Base-by-base conservation (phyloP, 2,329 filamentous ascomycete species). In the Coniochaeta prunicola region DNA sequence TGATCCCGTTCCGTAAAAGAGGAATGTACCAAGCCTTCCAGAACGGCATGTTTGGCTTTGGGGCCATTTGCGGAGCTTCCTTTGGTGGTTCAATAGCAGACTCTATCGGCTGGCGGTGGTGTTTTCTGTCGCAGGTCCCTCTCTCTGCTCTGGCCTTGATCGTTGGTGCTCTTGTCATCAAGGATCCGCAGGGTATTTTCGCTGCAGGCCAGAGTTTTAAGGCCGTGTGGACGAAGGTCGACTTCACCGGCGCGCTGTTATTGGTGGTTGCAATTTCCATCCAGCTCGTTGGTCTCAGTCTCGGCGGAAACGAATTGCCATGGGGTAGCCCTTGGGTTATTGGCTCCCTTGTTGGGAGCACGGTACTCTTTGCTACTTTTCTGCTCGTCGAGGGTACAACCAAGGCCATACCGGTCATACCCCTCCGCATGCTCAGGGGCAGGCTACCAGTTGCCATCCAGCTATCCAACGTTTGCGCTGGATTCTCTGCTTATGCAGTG, bases 51-150 rank as follows among this genome's bases (percentile, higher is more conserved):
- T 80, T 81, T 59, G 85, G 85, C 0, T 84, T 87, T 61, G 85
- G 85, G 0, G 80, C 83, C 2, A 82, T 87, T 34, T 77, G 80
- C 21, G 86, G 86, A 1, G 85, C 85, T 9, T 83, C 83, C 0
- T 78, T 88, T 53, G 87, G 87, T 3, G 86, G 86, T 1, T 78
- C 81, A 34, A 79, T 90, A 12, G 84, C 84, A 26, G 85, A 89
- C 63, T 75, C 72, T 1, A 76, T 90, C 24, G 86, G 87, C 10
- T 90, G 87, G 87, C 77, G 87, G 24, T 87, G 82, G 80, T 86
- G 83, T 59, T 89, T 88, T 60, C 66, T 86, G 3, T 72, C 85
- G 1, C 86, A 88, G 64, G 80, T 86, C 0, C 85, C 85, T 0
- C 67, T 88, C 0, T 85, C 83, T 0, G 60, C 78, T 1, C 64